Conservation (phyloP, 768 basidiomycete species). For the Mrakia gelida region DNA sequence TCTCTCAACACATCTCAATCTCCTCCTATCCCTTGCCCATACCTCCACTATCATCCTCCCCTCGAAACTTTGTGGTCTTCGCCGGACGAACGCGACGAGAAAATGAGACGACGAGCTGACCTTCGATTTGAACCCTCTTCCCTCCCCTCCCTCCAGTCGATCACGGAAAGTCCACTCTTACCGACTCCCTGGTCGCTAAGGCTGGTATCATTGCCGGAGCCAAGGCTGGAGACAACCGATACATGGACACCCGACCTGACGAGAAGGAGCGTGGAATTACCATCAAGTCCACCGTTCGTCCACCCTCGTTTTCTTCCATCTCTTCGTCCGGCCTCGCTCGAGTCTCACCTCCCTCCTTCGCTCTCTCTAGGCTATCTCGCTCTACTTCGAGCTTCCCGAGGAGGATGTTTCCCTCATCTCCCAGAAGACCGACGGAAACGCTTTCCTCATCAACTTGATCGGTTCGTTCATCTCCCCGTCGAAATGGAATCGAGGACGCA, state of each 20-base stretch:
- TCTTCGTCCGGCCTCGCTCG: background rate
- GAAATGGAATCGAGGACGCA: no score
- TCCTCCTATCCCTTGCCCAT: background rate
- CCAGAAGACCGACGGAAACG: constrained; percentile 89
- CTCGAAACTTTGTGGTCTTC: background rate
- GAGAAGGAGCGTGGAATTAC: constrained; percentile 99
- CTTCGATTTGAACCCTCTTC: constrained; percentile 9
- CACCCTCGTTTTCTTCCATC: background rate
- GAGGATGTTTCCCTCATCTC: constrained; percentile 79
- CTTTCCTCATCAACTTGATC: constrained; percentile 99
- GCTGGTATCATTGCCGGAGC: constrained; percentile 95
- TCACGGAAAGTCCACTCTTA: constrained; percentile 99
- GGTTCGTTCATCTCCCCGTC: constrained; percentile 40
- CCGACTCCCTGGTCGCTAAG: constrained; percentile 97
- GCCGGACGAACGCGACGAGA: background rate
- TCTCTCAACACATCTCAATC: background rate
- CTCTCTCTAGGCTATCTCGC: constrained; percentile 68
- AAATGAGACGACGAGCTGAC: background rate
- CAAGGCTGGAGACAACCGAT: constrained; percentile 90
- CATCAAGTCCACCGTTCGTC: constrained; percentile 80
- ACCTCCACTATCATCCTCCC: background rate
- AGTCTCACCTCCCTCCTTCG: background rate
- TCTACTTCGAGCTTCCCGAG: constrained; percentile 93
- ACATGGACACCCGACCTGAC: constrained; percentile 56
- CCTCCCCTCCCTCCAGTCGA: constrained; percentile 64